phyloP scores from a whole-genome alignment of 495 filamentous ascomycete species.

The Neurospora sp. region DNA sequence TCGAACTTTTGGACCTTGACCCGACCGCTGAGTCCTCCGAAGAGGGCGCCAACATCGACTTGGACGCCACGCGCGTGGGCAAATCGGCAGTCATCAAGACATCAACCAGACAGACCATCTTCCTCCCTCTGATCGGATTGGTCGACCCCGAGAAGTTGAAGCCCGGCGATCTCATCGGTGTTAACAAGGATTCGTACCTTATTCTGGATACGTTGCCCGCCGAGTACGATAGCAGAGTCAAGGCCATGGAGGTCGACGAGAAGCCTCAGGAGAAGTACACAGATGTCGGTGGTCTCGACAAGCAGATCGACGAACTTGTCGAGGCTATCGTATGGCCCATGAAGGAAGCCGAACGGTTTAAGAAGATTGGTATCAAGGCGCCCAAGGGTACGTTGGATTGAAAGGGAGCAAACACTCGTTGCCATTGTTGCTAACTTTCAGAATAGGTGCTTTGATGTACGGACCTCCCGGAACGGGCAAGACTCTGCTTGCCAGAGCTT shows the following conservation, averaged over 20 bases:
- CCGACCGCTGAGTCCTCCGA: conserved; percentile 92
- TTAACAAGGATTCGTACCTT: conserved; percentile 99
- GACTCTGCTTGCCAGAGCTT: conserved; percentile 92
- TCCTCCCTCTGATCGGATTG: conserved; percentile 92
- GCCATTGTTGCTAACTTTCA: not conserved
- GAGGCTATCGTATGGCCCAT: conserved; percentile 99
- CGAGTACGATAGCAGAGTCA: conserved; percentile 98
- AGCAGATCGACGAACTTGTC: conserved; percentile 99
- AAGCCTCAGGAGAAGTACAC: conserved; percentile 99
- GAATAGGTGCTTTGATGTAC: conserved; percentile 89
- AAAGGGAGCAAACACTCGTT: not conserved
- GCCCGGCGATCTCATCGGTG: conserved; percentile 92
- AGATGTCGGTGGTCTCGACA: conserved; percentile 94
- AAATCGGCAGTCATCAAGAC: conserved; percentile 99
- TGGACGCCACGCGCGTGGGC: conserved; percentile 92
- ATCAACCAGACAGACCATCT: conserved; percentile 98
- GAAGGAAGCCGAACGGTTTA: conserved; percentile 98
- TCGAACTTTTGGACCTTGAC: conserved; percentile 92
- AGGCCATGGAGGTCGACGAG: conserved; percentile 99
- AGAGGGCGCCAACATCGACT: conserved; percentile 96
- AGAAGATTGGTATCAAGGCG: conserved; percentile 99
- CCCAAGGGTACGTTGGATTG: conserved; percentile 66
- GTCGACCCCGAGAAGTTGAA: conserved; percentile 90
- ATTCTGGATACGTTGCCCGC: conserved; percentile 94
- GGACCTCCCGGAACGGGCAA: conserved; percentile 95